phyloP scores from a whole-genome alignment of 1,139 yeast genomes.

The Schizosaccharomyces versatilis region DNA sequence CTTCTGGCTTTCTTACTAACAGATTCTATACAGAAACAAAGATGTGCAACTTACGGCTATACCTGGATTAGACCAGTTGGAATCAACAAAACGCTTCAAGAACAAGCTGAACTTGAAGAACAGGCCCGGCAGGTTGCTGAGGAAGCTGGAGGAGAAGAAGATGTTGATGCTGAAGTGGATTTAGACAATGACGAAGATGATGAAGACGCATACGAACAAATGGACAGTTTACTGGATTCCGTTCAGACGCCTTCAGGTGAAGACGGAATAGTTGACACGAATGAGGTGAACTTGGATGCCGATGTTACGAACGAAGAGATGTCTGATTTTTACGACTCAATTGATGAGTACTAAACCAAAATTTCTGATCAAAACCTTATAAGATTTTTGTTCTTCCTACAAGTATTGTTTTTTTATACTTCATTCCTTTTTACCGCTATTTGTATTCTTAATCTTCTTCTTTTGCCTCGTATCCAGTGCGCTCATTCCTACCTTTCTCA shows the following conservation, averaged over 20 bases:
- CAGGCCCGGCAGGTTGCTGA: constrained; percentile 1
- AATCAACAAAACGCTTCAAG: constrained; percentile 3
- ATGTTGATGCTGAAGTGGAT: constrained; percentile 2
- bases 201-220: background rate
- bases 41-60: background rate
- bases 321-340: constrained; percentile 2
- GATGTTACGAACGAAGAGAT: constrained; percentile 13
- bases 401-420: too few relatives aligned
- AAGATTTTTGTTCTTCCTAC: background rate
- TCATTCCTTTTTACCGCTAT: too few relatives aligned
- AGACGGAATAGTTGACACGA: constrained; percentile 1
- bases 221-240: background rate
- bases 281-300: constrained; percentile 4
- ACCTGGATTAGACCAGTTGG: constrained; percentile 5
- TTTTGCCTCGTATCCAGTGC: too few relatives aligned
- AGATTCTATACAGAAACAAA: background rate
- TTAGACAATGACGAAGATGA: background rate
- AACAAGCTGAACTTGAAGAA: constrained; percentile 4
- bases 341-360: background rate
- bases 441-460: too few relatives aligned
- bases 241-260: background rate
- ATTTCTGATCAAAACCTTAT: background rate
- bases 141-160: constrained; percentile 1
- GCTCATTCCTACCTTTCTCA: too few relatives aligned
- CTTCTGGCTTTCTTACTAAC: background rate